phyloP scores from a whole-genome alignment of 2,329 filamentous ascomycete species.

The Claviceps pusilla region DNA sequence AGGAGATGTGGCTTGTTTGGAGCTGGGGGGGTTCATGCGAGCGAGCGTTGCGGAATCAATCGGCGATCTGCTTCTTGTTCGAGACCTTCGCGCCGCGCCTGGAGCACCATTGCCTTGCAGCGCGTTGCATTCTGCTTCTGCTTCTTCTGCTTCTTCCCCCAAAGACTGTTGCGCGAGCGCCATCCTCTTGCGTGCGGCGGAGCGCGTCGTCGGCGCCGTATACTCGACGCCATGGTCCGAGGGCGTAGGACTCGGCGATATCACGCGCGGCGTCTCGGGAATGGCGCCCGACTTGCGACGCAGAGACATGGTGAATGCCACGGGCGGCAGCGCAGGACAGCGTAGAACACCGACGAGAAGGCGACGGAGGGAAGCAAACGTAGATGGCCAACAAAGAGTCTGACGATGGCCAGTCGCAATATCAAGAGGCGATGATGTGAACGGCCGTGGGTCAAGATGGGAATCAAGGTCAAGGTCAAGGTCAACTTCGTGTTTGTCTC shows the following conservation, averaged over 20 bases:
- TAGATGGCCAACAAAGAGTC: constrained; percentile 28
- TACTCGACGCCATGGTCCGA: constrained; percentile 30
- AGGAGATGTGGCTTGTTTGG: constrained; percentile 6
- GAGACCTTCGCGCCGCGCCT: constrained; percentile 41
- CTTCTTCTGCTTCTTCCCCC: constrained; percentile 40
- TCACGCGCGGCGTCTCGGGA: constrained; percentile 71
- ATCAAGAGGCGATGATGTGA: neutral
- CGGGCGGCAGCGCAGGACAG: constrained; percentile 44
- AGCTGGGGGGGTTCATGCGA: constrained; percentile 25
- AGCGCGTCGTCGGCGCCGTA: constrained; percentile 62
- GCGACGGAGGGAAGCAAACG: constrained; percentile 31
- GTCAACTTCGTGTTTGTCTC: constrained; percentile 27
- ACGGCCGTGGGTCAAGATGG: too few relatives aligned
- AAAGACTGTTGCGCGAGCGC: constrained; percentile 44
- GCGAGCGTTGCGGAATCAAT: constrained; percentile 36
- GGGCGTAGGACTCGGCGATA: constrained; percentile 67
- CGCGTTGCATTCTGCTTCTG: constrained; percentile 10
- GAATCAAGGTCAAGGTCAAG: constrained; percentile 10
- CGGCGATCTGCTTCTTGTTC: constrained; percentile 59
- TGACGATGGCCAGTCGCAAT: constrained; percentile 8
- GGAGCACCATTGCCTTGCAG: constrained; percentile 29
- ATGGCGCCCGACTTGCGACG: constrained; percentile 33
- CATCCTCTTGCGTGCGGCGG: constrained; percentile 42
- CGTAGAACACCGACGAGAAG: constrained; percentile 41
- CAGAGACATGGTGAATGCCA: constrained; percentile 38